Conservation (phyloP, 208 protist genomes). For the Endotrypanum monterogeii region DNA sequence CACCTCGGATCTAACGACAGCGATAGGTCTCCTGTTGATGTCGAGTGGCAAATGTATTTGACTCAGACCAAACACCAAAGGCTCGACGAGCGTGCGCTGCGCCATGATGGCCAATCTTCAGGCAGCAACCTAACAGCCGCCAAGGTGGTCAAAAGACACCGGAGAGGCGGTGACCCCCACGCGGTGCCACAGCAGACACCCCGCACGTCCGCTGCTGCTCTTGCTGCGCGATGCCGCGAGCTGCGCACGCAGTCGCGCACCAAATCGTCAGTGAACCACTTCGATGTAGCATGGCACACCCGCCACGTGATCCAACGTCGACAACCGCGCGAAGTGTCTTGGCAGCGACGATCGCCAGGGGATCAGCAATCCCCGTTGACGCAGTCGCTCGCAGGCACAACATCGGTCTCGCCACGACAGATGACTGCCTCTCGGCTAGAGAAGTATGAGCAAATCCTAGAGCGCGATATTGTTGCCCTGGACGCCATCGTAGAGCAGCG, state of each 20-base stretch:
- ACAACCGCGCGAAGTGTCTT: conserved; percentile 9
- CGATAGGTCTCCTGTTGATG: background rate
- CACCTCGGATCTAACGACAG: background rate
- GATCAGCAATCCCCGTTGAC: background rate
- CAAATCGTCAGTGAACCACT: conserved; percentile 26
- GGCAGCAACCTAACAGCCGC: background rate
- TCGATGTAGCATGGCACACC: conserved; percentile 12
- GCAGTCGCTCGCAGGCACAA: background rate
- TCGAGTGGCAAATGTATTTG: background rate
- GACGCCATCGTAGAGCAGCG: conserved; percentile 23
- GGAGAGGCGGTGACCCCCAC: background rate
- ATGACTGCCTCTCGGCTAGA: conserved; percentile 6
- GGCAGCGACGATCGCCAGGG: background rate
- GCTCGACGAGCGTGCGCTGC: background rate
- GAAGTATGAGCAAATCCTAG: conserved; percentile 20
- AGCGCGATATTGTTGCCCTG: conserved; percentile 16
- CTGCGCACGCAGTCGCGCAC: conserved; percentile 16
- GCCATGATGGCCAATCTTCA: background rate
- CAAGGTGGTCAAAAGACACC: background rate
- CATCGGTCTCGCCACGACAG: background rate
- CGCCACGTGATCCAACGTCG: conserved; percentile 1
- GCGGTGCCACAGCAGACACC: background rate
- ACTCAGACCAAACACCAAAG: background rate
- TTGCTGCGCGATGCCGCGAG: conserved; percentile 21
- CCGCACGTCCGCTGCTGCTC: conserved; percentile 1